Percentiles rank a stretch among this genome's conserved stretches.
Evolutionary conservation across 1,284 basidiomycete species (phyloP).

Genomic region (Trichosporon asahii): DNA sequence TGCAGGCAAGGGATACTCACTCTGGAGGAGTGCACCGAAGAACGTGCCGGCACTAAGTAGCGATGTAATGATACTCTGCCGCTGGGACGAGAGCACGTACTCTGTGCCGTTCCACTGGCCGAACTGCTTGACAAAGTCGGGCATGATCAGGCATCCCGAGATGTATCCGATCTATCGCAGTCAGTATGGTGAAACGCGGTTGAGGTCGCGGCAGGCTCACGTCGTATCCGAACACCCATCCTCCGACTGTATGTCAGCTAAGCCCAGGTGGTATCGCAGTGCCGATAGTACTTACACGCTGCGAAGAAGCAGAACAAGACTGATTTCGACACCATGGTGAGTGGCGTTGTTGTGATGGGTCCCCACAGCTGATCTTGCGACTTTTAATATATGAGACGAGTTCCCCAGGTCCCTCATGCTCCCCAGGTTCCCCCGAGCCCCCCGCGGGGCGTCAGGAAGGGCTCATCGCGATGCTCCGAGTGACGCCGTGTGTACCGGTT

Average conservation of each 20-base stretch:
- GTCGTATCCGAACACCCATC: constrained; percentile 36
- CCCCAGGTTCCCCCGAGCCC: not conserved
- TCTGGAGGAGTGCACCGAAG: constrained; percentile 23
- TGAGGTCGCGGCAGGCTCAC: constrained; percentile 11
- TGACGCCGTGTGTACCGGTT: not conserved
- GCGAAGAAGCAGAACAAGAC: constrained; percentile 35
- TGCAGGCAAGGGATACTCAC: not conserved
- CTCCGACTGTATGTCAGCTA: constrained; percentile 24
- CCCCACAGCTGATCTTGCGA: not conserved
- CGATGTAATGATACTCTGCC: constrained; percentile 53
- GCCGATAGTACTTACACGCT: constrained; percentile 24
- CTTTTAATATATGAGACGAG: not conserved
- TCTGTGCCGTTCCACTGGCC: constrained; percentile 58
- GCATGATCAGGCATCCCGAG: constrained; percentile 64
- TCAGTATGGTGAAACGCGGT: not conserved
- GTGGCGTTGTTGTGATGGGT: constrained; percentile 2
- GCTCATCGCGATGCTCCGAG: not conserved
- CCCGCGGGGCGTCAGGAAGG: not conserved
- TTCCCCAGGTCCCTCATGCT: not conserved
- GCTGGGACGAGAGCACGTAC: constrained; percentile 59
- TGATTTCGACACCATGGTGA: constrained; percentile 24
- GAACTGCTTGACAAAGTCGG: constrained; percentile 67
- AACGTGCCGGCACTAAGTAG: constrained; percentile 21
- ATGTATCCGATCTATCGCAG: constrained; percentile 32
- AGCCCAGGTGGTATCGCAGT: not conserved